Evolutionary conservation across 192 early-diverging fungal species (phyloP), one percentile per base, ranked within the genome.

Genomic region (Entomortierella chlamydospora): DNA sequence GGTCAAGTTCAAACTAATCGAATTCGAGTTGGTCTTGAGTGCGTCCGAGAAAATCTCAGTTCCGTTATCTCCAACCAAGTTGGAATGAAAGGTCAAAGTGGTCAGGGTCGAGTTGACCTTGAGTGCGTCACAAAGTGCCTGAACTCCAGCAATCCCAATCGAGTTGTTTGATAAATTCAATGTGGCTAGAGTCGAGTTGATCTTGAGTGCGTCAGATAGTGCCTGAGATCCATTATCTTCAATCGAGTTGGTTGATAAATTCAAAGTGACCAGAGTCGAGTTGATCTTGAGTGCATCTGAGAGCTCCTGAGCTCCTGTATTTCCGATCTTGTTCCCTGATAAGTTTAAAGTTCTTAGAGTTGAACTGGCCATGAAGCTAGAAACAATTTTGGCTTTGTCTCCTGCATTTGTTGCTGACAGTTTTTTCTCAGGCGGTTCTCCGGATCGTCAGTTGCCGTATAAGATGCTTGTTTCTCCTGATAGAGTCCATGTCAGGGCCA

Each of bases 221-320:
- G 26, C 23, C 22, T 6, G 25, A 23, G 54, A 22, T 56, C 54
- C 54, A 29, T 1, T 29, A 29, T 25, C 23, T 56, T 29, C 54
- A 29, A 56, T 56, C 54, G 54, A 56, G 54, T 56, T 56, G 29
- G 5, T 17, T 29, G 1, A 5, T 29, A 56, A 17, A 26, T 56
- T 56, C 26, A 37, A 37, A 7, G 34, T 37, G 4, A 10, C 34
- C 34, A 37, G 34, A 37, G 34, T 37, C 10, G 34, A 56, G 54
- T 56, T 56, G 28, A 29, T 29, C 54, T 56, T 56, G 54, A 56
- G 54, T 56, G 54, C 54, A 10, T 56, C 54, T 10, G 54, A 56
- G 4, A 56, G 54, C 8, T n/a, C 54, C 26, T 29, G 25, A 56
- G 54, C 26, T 56, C 54, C 54, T 12, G 3, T 29, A 29, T 8